These are phyloP conservation scores for Lipomyces mesembrius DNA, from an alignment of 805 yeast species.

Conservation along the genomic window DNA sequence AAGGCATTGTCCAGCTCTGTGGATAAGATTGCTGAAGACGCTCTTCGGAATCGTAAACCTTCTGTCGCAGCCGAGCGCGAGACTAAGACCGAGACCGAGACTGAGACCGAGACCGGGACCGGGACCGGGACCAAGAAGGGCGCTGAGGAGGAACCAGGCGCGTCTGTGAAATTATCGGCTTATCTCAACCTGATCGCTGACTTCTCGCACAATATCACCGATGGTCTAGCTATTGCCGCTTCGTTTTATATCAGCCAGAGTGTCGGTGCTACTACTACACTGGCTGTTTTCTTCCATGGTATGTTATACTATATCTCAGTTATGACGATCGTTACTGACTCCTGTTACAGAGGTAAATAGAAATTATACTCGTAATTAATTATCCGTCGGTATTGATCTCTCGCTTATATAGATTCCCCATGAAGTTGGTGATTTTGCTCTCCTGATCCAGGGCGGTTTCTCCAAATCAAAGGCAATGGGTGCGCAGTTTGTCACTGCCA, in stretches of 20 bases:
- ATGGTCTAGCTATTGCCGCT: constrained; percentile 75
- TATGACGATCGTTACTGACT: background rate
- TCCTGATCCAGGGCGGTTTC: constrained; percentile 70
- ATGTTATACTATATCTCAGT: background rate
- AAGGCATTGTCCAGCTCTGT: constrained; percentile 18
- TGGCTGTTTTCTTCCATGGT: constrained; percentile 73
- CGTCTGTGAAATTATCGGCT: constrained; percentile 55
- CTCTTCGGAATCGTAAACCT: constrained; percentile 19
- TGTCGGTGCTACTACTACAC: constrained; percentile 69
- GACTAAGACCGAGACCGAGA: background rate
- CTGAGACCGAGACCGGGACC: background rate
- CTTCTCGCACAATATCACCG: constrained; percentile 74
- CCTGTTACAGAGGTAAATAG: background rate
- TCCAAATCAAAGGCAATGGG: constrained; percentile 67
- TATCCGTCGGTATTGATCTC: background rate
- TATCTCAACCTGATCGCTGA: constrained; percentile 71
- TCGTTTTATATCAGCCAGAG: constrained; percentile 64
- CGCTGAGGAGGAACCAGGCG: constrained; percentile 27
- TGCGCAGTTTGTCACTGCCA: constrained; percentile 67
- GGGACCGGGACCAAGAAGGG: background rate
- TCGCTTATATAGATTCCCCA: constrained; percentile 62
- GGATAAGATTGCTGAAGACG: constrained; percentile 7
- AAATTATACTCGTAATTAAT: background rate
- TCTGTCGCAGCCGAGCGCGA: background rate
- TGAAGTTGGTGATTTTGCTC: constrained; percentile 79